Evolutionary conservation across 2,329 filamentous ascomycete genomes (phyloP).

Genomic region (Westerdykella aurantiaca): DNA sequence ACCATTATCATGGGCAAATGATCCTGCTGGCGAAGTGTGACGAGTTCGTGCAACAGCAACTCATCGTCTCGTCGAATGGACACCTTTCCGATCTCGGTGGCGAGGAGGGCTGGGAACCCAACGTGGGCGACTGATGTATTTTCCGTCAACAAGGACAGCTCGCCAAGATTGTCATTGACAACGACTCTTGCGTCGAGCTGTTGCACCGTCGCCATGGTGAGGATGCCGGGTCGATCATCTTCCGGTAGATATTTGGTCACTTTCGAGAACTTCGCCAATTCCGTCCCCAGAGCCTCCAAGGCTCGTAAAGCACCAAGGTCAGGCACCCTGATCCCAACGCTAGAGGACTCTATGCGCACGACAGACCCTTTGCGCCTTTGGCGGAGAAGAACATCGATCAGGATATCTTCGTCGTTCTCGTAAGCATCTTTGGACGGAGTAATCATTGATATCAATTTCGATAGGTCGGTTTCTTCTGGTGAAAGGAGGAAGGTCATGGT

Average conservation of each 20-base stretch:
- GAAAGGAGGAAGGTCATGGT: constrained; percentile 62
- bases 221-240: constrained; percentile 83
- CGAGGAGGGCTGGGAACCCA: constrained; percentile 73
- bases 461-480: constrained; percentile 75
- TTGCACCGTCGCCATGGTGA: constrained; percentile 66
- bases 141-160: constrained; percentile 38
- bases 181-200: constrained; percentile 58
- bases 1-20: constrained; percentile 70
- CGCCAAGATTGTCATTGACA: constrained; percentile 63
- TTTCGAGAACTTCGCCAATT: constrained; percentile 74
- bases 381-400: constrained; percentile 82
- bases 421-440: constrained; percentile 90
- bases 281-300: constrained; percentile 67
- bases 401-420: constrained; percentile 83
- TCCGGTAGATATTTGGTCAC: constrained; percentile 94
- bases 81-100: constrained; percentile 64
- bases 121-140: constrained; percentile 53
- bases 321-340: constrained; percentile 57
- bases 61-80: constrained; percentile 62
- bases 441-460: constrained; percentile 75
- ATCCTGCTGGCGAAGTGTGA: constrained; percentile 35
- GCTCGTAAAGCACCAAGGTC: constrained; percentile 61
- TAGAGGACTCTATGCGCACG: constrained; percentile 62
- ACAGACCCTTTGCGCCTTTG: constrained; percentile 84
- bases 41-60: constrained; percentile 63